Conservation (phyloP, 2,329 filamentous ascomycete genomes). For the Phyllosticta citribraziliensis region DNA sequence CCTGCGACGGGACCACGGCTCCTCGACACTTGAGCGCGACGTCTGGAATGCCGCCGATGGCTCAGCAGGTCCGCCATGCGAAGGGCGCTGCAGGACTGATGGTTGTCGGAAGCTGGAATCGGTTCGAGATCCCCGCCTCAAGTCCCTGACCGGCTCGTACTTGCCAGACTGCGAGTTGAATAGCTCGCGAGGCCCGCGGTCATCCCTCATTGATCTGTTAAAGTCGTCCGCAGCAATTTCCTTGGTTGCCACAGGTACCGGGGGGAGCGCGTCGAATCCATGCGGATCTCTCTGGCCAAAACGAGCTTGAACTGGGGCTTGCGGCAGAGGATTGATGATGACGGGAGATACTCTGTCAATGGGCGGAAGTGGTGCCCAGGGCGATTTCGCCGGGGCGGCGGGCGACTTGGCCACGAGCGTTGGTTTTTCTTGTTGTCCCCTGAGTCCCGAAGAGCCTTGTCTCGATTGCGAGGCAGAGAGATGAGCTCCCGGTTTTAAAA, state of each 20-base stretch:
- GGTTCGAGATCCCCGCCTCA: constrained; percentile 58
- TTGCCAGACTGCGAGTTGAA: constrained; percentile 93
- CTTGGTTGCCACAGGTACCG: constrained; percentile 49
- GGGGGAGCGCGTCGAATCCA: constrained; percentile 44
- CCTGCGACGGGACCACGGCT: constrained; percentile 62
- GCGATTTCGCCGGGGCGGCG: constrained; percentile 69
- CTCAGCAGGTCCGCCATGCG: constrained; percentile 58
- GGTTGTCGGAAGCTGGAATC: constrained; percentile 64
- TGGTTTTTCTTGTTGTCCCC: constrained; percentile 56
- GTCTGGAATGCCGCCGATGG: constrained; percentile 83
- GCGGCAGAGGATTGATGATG: constrained; percentile 44
- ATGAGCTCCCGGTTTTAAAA: constrained; percentile 38
- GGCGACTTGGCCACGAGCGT: constrained; percentile 65
- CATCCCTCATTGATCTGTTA: constrained; percentile 74
- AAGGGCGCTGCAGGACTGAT: constrained; percentile 66
- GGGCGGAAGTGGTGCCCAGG: constrained; percentile 80
- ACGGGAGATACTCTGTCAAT: constrained; percentile 71
- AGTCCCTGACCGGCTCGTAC: constrained; percentile 77
- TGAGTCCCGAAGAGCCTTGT: constrained; percentile 28
- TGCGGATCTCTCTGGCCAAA: constrained; percentile 47
- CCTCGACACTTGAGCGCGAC: constrained; percentile 54
- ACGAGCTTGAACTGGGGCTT: constrained; percentile 36
- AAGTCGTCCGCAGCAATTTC: constrained; percentile 95
- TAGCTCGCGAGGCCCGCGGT: constrained; percentile 61
- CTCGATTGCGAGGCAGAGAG: constrained; percentile 26